These are phyloP conservation scores for Ochetophila trinervis DNA, from an alignment of 306 rosid species.

Conservation along the genomic window DNA sequence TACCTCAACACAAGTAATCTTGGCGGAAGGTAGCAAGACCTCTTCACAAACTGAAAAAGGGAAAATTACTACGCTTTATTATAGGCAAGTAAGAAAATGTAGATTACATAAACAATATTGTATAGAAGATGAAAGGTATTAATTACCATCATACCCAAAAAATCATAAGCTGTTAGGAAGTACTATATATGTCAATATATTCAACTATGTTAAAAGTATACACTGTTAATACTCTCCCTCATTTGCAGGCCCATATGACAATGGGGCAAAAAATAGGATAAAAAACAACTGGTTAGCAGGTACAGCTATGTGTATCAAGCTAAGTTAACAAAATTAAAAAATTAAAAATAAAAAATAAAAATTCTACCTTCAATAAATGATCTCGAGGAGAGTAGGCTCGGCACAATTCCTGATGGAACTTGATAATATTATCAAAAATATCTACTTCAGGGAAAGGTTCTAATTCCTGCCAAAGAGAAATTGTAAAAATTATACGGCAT, in stretches of 20 bases:
- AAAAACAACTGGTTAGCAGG: too few relatives aligned
- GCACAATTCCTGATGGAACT: slow-evolving; percentile 72
- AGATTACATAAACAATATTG: slow-evolving; percentile 1
- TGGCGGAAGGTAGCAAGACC: slow-evolving; percentile 73
- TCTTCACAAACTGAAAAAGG: slow-evolving; percentile 65
- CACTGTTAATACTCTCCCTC: too few relatives aligned
- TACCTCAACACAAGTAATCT: slow-evolving; percentile 79
- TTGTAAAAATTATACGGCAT: slow-evolving; percentile 21
- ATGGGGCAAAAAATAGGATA: too few relatives aligned
- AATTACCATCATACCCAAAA: too few relatives aligned
- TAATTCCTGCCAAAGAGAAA: slow-evolving; percentile 55
- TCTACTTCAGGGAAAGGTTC: slow-evolving; percentile 77
- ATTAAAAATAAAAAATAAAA: not conserved
- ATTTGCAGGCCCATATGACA: too few relatives aligned
- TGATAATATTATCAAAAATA: slow-evolving; percentile 58
- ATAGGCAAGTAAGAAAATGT: slow-evolving; percentile 9
- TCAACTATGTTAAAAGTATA: too few relatives aligned
- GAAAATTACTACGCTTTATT: not conserved
- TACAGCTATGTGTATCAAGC: too few relatives aligned
- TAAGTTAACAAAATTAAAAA: not conserved
- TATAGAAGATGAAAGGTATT: not conserved
- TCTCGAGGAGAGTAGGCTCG: slow-evolving; percentile 64
- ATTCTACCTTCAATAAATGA: slow-evolving; percentile 61
- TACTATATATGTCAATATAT: too few relatives aligned
- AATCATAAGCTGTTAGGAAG: too few relatives aligned